Evolutionary conservation across 306 rosid genomes (phyloP), one percentile per base, ranked within the genome.

Genomic region (Sophora flavescens): DNA sequence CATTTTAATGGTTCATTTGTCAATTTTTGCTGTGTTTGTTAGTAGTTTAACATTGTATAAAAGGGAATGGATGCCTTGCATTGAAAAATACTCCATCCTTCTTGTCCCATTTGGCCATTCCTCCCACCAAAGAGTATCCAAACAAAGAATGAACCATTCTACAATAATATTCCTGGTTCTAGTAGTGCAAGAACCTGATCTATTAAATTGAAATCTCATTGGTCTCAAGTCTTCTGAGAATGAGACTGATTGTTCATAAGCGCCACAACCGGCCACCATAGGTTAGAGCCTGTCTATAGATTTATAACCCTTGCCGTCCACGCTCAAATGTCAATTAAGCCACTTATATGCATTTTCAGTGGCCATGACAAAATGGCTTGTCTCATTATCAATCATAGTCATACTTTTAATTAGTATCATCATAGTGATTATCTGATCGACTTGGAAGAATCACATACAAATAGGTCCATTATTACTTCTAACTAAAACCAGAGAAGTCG

Each of bases 351-450:
- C 8, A 8, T 47, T 81, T 61, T 47, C 17, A 62, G 41, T 63
- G 81, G 83, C 30, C 30, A 76, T 33, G 17, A 44, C 80, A 67
- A 67, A n/a, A 64, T 76, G 64, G 8, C n/a, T 2, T 68, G 56
- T 80, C 48, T 75, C 76, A 60, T 63, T 70, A 15, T 28, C 84
- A 77, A 70, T 83, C 82, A 59, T 53, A 56, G 10, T 78, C 77
- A 16, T 26, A 2, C 26, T 63, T 61, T 44, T 10, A 66, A 36
- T 35, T 54, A 52, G n/a, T 38, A 39, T 51, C 17, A 54, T 32
- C 17, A 54, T 32, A 7, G 45, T 53, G 38, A 38, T 56, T 73
- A 52, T 77, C 12, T 38, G 4, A 14, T 68, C 50, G 44, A 51
- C 22, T 65, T 57, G 60, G 63, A 80, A 72, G 39, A 72, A 80